Base-by-base conservation (phyloP, 1,284 basidiomycete genomes). In the Cutaneotrichosporon sp. region DNA sequence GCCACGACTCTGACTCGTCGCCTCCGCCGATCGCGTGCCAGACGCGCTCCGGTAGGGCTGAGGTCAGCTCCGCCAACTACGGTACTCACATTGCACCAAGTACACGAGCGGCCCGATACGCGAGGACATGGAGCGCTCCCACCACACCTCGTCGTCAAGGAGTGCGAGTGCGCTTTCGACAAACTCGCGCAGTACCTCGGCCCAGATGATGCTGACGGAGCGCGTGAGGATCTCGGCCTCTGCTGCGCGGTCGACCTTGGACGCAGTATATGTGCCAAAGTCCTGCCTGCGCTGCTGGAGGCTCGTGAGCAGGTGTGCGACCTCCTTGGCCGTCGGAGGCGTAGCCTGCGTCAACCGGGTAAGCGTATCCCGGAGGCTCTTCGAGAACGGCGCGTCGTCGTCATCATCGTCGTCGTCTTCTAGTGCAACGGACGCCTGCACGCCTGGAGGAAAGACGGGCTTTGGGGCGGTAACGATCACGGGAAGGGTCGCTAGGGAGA, bases 161-260 rank as follows among this genome's bases (percentile, higher is more conserved):
- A 81, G 68, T 46, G 68, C 50, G 31, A 77, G 52, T 0, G 79
- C 76, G 10, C 65, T 67, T 14, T 76, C 68, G 13, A 81, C 67
- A 21, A 79, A 69, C 21, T 65, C 66, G 65, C 79, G 67, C 64
- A 80, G 64, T 5, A 76, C 69, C 62, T 80, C 76, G 36, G 75
- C 74, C 79, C 80, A 80, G 26, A 80, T 67, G 36, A 80, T 70
- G 11, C 74, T 77, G 36, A 78, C 74, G n/a, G 76, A 74, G 49
- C 79, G 62, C 18, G 74, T 75, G 31, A 80, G 62, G 47, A 80
- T 72, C 63, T 80, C 78, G 0, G 68, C 69, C 65, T 78, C 74
- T 14, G 76, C 66, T 0, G 74, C 69, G 31, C 63, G 58, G 63
- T 79, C 76, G 18, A 76, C 61, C 59, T 70, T 70, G 16, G 51